Evolutionary conservation across 352 stramenopile species (phyloP).

Genomic region (Globisporangium cylindrosporum): DNA sequence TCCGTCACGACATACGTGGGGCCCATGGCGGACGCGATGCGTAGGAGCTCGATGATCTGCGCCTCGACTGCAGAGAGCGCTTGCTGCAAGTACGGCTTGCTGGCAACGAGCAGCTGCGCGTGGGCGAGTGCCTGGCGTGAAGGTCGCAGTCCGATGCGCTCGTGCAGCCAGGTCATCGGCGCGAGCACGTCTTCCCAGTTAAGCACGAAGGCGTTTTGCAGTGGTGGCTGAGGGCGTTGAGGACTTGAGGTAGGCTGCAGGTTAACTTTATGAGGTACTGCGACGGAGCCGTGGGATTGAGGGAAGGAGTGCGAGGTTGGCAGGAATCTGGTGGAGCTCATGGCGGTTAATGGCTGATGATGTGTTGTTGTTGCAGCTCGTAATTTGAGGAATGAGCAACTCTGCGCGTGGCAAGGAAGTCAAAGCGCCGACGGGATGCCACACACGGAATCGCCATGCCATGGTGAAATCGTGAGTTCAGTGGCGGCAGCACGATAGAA

Average conservation of each 20-base stretch:
- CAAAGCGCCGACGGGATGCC: neutral
- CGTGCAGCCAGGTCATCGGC: constrained; percentile 38
- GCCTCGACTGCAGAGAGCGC: constrained; percentile 47
- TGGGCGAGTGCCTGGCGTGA: constrained; percentile 30
- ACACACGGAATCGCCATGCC: neutral
- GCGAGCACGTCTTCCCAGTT: constrained; percentile 60
- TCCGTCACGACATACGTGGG: constrained; percentile 55
- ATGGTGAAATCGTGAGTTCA: neutral
- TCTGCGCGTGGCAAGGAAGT: neutral
- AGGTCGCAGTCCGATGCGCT: constrained; percentile 39
- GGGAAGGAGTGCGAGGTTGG: neutral
- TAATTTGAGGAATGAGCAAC: constrained; percentile 12
- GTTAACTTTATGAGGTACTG: neutral
- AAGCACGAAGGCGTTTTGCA: constrained; percentile 37
- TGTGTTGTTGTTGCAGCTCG: neutral
- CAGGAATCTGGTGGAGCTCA: constrained; percentile 9
- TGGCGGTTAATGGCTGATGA: neutral
- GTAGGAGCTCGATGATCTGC: constrained; percentile 47
- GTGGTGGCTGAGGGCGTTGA: neutral
- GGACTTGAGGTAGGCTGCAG: neutral
- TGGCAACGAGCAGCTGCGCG: constrained; percentile 24
- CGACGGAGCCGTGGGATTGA: neutral
- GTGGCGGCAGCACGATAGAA: no score
- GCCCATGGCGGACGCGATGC: constrained; percentile 30
- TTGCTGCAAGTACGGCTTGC: constrained; percentile 52